These are phyloP conservation scores for Alternaria solani DNA, from an alignment of 2,329 filamentous ascomycete genomes.

Conservation along the genomic window DNA sequence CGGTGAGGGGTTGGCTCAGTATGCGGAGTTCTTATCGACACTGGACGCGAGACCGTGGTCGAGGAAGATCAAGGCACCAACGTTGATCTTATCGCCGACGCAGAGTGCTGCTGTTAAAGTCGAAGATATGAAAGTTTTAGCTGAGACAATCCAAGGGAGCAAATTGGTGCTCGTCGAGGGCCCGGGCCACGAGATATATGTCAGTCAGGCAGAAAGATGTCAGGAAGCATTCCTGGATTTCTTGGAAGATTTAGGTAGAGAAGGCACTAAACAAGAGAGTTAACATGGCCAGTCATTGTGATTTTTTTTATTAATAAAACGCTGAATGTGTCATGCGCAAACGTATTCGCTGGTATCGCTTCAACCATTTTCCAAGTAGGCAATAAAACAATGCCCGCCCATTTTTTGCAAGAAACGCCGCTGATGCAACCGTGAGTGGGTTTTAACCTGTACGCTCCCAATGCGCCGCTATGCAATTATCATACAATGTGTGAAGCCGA, in stretches of 20 bases:
- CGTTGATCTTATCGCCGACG: conserved; percentile 44
- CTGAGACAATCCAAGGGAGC: conserved; percentile 24
- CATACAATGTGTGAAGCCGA: conserved; percentile 5
- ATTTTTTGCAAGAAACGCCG: conserved; percentile 14
- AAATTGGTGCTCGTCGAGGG: conserved; percentile 39
- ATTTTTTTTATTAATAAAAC: not conserved
- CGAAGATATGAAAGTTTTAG: conserved; percentile 38
- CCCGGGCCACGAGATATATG: conserved; percentile 49
- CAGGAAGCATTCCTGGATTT: conserved; percentile 50
- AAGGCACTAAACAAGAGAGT: not conserved
- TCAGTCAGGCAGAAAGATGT: conserved; percentile 38
- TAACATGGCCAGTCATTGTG: not conserved
- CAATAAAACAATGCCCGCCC: conserved; percentile 1
- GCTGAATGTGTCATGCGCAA: not conserved
- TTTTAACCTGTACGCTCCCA: conserved; percentile 7
- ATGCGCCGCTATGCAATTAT: conserved; percentile 17
- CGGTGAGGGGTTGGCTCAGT: conserved; percentile 45
- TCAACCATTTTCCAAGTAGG: not conserved
- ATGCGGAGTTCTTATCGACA: conserved; percentile 45
- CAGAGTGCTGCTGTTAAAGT: conserved; percentile 44
- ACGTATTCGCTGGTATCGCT: not conserved
- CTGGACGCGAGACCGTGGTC: conserved; percentile 45
- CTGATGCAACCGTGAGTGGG: conserved; percentile 13
- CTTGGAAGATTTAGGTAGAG: conserved; percentile 10
- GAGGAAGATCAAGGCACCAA: conserved; percentile 38